Base-by-base conservation (phyloP, 768 basidiomycete species). In the Infundibulicybe gibba region DNA sequence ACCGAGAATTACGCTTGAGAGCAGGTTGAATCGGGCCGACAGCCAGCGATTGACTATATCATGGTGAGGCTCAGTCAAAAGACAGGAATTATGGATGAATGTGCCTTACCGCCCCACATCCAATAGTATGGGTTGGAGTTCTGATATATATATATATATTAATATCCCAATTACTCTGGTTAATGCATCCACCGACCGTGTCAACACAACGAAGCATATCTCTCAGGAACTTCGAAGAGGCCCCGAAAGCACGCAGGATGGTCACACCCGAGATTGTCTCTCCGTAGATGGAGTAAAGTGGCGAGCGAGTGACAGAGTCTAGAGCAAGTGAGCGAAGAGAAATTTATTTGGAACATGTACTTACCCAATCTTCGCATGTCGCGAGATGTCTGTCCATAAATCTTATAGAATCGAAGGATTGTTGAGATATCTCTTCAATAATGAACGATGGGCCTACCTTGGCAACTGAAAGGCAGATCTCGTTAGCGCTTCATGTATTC, bases 41-140 rank as follows among this genome's bases (percentile, higher is more conserved):
- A 94, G 71, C 94, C 94, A 97, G 38, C 92, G 83, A 61, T 93
- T 94, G 14, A 94, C 90, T 89, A 51, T n/a, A n/a, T 3, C 43
- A 34, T 38, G 43, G 40, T 33, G 15, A 39, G 20, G 45, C 19
- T 19, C 19, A 32, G 20, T 41, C 16, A 44, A 32, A 20, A 46
- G n/a, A 41, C 14, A 17, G 20, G 3, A 34, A 10, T n/a, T 10
- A 10, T 32, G 20, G n/a, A n/a, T 4, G 25, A 25, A 25, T 25
- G 34, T 21, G 43, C 55, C 70, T 44, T 60, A 87, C 83, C 83
- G 69, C 83, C 87, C 90, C 88, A 93, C 78, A 88, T 86, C 93
- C 93, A 94, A 58, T 88, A 92, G 61, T 82, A 87, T 3, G 89
- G 89, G 58, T 81, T 89, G 13, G 80, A 57, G 49, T 76, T 77